Percentiles rank a stretch among this genome's conserved stretches.
phyloP scores from a whole-genome alignment of 1,284 basidiomycete genomes.

The Cutaneotrichosporon spelunceum region DNA sequence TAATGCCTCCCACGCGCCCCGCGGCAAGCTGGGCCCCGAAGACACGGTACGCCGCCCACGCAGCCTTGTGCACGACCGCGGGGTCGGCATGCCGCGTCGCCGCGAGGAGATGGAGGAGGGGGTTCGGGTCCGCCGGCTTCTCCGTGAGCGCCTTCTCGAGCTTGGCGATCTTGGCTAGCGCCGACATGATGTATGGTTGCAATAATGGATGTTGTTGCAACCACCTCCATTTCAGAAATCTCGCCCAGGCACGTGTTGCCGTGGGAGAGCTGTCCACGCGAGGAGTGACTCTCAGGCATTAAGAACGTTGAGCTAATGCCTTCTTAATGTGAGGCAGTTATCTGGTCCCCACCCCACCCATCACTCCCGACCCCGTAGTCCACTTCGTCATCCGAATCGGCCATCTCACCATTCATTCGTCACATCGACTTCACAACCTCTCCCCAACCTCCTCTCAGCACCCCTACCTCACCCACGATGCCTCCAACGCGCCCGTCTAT shows the following conservation, averaged over 20 bases:
- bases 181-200: conserved; percentile 10
- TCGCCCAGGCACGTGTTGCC: not conserved
- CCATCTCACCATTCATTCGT: not conserved
- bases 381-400: not conserved
- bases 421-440: not conserved
- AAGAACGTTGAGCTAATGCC: not conserved
- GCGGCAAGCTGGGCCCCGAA: conserved; percentile 66
- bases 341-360: not conserved
- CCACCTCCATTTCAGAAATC: not conserved
- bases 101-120: conserved; percentile 70
- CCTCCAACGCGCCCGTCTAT: conserved; percentile 30
- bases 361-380: not conserved
- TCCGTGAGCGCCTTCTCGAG: conserved; percentile 38
- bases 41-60: conserved; percentile 77
- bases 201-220: not conserved
- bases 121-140: conserved; percentile 65
- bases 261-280: conserved; percentile 1
- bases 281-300: not conserved
- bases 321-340: not conserved
- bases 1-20: conserved; percentile 57
- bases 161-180: conserved; percentile 28
- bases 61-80: conserved; percentile 64
- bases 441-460: not conserved
- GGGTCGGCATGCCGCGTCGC: conserved; percentile 54
- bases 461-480: conserved; percentile 23